A percentile compares a stretch with the other conserved stretches of the same genome.
Evolutionary conservation across 2,329 filamentous ascomycete genomes (phyloP).

Genomic region (Mariannaea elegans): DNA sequence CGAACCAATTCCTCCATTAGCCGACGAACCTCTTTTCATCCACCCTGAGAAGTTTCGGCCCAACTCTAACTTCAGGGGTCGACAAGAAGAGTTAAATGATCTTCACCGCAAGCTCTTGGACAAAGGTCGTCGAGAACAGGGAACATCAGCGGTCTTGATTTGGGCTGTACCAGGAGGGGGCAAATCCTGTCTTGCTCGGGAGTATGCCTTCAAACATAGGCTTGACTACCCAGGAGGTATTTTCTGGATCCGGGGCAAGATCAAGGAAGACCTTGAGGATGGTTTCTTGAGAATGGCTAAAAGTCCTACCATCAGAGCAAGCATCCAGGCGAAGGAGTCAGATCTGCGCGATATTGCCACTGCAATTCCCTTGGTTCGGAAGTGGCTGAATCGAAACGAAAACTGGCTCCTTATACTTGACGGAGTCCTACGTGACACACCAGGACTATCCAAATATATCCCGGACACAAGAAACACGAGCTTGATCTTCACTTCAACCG

Average conservation of each 20-base stretch:
- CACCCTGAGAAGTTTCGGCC: slow-evolving; percentile 38
- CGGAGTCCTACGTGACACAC: slow-evolving; percentile 34
- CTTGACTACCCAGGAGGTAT: slow-evolving; percentile 34
- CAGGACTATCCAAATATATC: slow-evolving; percentile 27
- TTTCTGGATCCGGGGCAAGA: slow-evolving; percentile 37
- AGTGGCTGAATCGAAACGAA: slow-evolving; percentile 33
- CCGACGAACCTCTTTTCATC: slow-evolving; percentile 29
- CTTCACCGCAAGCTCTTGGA: slow-evolving; percentile 37
- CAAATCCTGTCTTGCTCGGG: slow-evolving; percentile 36
- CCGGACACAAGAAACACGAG: slow-evolving; percentile 34
- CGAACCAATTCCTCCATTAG: not conserved
- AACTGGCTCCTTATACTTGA: slow-evolving; percentile 39
- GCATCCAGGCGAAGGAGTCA: slow-evolving; percentile 24
- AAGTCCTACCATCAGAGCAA: slow-evolving; percentile 22
- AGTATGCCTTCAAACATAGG: slow-evolving; percentile 36
- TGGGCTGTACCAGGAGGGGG: slow-evolving; percentile 37
- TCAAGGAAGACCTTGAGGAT: slow-evolving; percentile 38
- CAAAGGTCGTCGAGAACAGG: slow-evolving; percentile 23
- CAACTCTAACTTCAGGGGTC: slow-evolving; percentile 34
- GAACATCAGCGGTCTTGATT: slow-evolving; percentile 36
- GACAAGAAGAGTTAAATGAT: slow-evolving; percentile 26
- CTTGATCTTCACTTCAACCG: slow-evolving; percentile 37
- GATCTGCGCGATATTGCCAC: slow-evolving; percentile 24
- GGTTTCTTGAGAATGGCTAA: slow-evolving; percentile 37
- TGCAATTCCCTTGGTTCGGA: slow-evolving; percentile 30